Conservation (phyloP, 768 basidiomycete species). For the Rossbeevera mucosa region DNA sequence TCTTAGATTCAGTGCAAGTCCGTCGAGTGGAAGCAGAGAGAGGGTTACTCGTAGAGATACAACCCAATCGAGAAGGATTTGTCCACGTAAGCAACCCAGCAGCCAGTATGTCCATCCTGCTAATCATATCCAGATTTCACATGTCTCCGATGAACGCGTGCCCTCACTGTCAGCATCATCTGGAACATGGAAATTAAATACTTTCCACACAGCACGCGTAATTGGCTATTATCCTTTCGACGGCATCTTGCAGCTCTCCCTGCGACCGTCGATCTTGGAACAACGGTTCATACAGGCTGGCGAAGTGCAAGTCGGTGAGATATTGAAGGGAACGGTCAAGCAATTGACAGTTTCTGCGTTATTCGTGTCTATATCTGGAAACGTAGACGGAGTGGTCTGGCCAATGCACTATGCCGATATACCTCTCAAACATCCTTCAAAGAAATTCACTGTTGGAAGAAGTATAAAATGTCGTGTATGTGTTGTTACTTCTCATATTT, state of each 20-base stretch:
- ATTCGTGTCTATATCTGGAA: conserved; percentile 83
- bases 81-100: conserved; percentile 65
- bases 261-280: conserved; percentile 77
- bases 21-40: conserved; percentile 72
- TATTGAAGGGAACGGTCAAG: conserved; percentile 85
- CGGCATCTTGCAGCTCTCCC: conserved; percentile 81
- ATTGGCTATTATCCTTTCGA: conserved; percentile 83
- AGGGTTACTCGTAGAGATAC: conserved; percentile 69
- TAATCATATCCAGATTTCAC: conserved; percentile 68
- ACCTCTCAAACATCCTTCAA: conserved; percentile 86
- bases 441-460: conserved; percentile 79
- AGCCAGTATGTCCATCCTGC: background rate
- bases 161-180: conserved; percentile 64
- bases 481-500: background rate
- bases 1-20: conserved; percentile 71
- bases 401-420: conserved; percentile 96
- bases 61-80: conserved; percentile 67
- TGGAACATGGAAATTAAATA: conserved; percentile 76
- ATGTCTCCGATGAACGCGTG: conserved; percentile 88
- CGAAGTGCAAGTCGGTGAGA: conserved; percentile 81
- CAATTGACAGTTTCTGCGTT: conserved; percentile 74
- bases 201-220: conserved; percentile 81
- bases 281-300: conserved; percentile 80
- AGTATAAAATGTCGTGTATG: conserved; percentile 82
- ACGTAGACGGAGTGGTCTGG: conserved; percentile 90